Base-by-base conservation (phyloP, 2,329 filamentous ascomycete genomes). In the Fusarium sp. region DNA sequence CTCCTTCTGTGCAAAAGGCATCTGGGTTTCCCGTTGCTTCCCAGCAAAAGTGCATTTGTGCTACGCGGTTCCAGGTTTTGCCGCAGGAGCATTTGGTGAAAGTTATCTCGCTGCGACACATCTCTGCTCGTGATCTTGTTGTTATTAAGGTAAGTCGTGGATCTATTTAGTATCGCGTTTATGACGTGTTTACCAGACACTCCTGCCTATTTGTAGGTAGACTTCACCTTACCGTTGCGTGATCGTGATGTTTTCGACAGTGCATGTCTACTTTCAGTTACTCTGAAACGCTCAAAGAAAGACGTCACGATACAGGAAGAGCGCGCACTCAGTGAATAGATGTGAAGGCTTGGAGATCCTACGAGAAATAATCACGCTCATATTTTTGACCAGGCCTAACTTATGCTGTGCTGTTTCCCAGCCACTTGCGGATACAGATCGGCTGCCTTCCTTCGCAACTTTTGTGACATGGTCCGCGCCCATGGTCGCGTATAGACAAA, bases 321-420 rank as follows among this genome's bases (percentile, higher is more conserved):
- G 6, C 0, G 10, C 10, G 6, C 10, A n/a, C 2, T n/a, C 18
- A 2, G 34, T 37, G 34, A 37, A n/a, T 4, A 1, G 34, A 1
- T 12, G 10, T 1, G 5, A 37, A 3, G 18, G 8, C 16, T n/a
- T 1, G 2, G 34, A 4, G 18, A n/a, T n/a, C 10, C 10, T 1
- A n/a, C 18, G 10, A 37, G 3, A 4, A 37, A 37, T 37, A 37
- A 37, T n/a, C 34, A n/a, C 34, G 34, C 6, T 37, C 9, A 34
- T 12, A n/a, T n/a, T 18, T 37, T 10, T 37, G 6, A 0, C 4
- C 18, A 2, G 18, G 34, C 11, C 34, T 37, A 12, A 12, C 4
- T 4, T n/a, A 6, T 7, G 3, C 9, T 37, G 34, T 6, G 10
- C 34, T 37, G 18, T 37, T n/a, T 10, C 18, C 18, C 2, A n/a